Conservation (phyloP, 2,329 filamentous ascomycete genomes). For the Curvularia sp. region DNA sequence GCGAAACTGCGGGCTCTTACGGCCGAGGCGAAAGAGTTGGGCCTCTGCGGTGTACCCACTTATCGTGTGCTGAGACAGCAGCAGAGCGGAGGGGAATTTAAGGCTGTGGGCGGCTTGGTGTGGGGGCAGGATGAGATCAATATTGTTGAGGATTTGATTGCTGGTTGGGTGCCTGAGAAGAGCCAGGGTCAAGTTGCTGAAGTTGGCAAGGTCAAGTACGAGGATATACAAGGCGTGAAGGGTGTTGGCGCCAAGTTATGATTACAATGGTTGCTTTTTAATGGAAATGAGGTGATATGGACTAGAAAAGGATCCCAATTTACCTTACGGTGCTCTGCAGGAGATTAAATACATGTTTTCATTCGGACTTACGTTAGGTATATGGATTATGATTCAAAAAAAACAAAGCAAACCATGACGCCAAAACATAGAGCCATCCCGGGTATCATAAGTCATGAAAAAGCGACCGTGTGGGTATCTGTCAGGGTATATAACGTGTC, state of each 20-base stretch:
- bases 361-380: neutral
- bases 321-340: neutral
- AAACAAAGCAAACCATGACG: neutral
- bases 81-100: constrained; percentile 18
- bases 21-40: constrained; percentile 40
- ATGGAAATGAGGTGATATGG: neutral
- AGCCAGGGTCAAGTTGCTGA: constrained; percentile 13
- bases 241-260: constrained; percentile 11
- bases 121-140: constrained; percentile 48
- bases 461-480: neutral
- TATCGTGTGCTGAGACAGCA: constrained; percentile 38
- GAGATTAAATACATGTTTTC: neutral
- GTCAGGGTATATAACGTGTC: neutral
- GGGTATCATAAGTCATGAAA: constrained; percentile 4
- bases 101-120: constrained; percentile 33
- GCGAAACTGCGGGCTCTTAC: constrained; percentile 37
- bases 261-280: neutral
- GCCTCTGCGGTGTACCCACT: constrained; percentile 46
- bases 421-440: neutral
- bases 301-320: neutral
- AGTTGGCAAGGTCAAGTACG: constrained; percentile 16
- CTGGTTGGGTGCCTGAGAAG: constrained; percentile 37
- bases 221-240: neutral
- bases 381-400: neutral
- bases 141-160: constrained; percentile 46